Conservation (phyloP, 352 stramenopile species). For the Pythium myriotylum region DNA sequence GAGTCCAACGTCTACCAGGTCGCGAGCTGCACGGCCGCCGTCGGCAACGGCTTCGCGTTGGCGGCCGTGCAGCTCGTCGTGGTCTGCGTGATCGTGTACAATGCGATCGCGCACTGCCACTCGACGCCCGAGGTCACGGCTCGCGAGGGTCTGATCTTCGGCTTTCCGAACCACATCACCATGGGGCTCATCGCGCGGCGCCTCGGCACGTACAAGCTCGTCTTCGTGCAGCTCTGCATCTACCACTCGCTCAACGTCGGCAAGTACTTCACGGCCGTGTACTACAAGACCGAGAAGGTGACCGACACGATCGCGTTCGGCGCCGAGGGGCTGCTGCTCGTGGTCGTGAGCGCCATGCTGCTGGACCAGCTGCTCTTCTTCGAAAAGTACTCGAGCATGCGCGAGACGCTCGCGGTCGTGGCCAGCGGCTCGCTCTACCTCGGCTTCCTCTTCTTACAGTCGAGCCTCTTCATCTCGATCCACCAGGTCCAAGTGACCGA, state of each 20-base stretch:
- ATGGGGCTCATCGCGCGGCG: conserved; percentile 27
- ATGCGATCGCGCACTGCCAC: conserved; percentile 25
- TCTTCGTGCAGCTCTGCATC: conserved; percentile 24
- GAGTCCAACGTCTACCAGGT: conserved; percentile 22
- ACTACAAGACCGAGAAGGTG: conserved; percentile 26
- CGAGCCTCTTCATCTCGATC: conserved; percentile 5
- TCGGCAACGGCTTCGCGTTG: conserved; percentile 25
- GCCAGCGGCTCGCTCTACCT: conserved; percentile 18
- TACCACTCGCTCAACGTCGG: conserved; percentile 28
- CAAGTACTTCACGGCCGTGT: conserved; percentile 21
- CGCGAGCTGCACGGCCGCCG: conserved; percentile 11
- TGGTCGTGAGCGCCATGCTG: conserved; percentile 23
- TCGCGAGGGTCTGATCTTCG: conserved; percentile 17
- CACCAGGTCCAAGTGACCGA: conserved; percentile 21
- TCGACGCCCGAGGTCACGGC: conserved; percentile 7
- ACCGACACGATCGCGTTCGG: conserved; percentile 29
- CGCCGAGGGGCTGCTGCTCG: conserved; percentile 21
- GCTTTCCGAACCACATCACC: conserved; percentile 24
- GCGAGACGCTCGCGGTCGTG: conserved; percentile 21
- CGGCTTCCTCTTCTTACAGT: background rate
- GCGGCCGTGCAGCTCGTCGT: conserved; percentile 17
- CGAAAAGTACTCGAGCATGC: conserved; percentile 25
- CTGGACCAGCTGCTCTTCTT: conserved; percentile 27
- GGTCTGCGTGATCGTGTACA: conserved; percentile 27
- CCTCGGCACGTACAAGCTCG: conserved; percentile 28